Percentiles rank a stretch among this genome's conserved stretches.
These are phyloP conservation scores for Paecilomyces niveus DNA, from an alignment of 2,329 filamentous ascomycete genomes.

Conservation along the genomic window DNA sequence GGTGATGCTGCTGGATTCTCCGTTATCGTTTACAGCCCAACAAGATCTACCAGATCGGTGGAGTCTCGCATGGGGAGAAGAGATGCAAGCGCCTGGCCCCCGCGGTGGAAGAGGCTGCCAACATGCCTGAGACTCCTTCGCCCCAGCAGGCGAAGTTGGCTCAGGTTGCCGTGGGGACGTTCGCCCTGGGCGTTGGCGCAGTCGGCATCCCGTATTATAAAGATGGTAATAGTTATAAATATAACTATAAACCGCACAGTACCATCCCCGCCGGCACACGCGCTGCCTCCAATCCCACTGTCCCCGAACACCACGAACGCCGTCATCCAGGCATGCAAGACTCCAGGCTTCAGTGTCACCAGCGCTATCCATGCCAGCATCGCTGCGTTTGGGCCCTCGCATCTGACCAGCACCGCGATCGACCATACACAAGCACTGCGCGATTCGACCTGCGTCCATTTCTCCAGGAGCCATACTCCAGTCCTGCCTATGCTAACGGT, in stretches of 20 bases:
- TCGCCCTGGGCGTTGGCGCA: slow-evolving; percentile 12
- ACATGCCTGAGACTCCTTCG: slow-evolving; percentile 6
- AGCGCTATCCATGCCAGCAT: slow-evolving; percentile 25
- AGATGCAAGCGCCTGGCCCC: slow-evolving; percentile 15
- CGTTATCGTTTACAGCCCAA: neutral
- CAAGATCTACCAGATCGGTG: neutral
- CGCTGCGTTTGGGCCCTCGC: slow-evolving; percentile 19
- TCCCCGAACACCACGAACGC: slow-evolving; percentile 10
- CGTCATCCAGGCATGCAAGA: slow-evolving; percentile 10
- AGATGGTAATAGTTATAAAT: slow-evolving; percentile 2
- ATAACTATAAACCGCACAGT: too few species aligned
- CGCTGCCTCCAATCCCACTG: slow-evolving; percentile 8
- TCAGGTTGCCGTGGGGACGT: slow-evolving; percentile 9
- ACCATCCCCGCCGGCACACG: slow-evolving; percentile 12
- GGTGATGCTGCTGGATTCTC: neutral
- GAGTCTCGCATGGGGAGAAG: slow-evolving; percentile 19
- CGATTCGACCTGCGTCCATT: slow-evolving; percentile 19
- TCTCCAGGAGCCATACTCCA: slow-evolving; percentile 19
- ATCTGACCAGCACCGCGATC: slow-evolving; percentile 7
- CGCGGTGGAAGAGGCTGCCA: slow-evolving; percentile 16
- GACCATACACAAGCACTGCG: slow-evolving; percentile 24
- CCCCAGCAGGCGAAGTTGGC: slow-evolving; percentile 7
- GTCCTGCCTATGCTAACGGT: slow-evolving; percentile 12
- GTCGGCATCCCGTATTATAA: slow-evolving; percentile 15
- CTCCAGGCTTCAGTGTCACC: slow-evolving; percentile 16